These are phyloP conservation scores for Metschnikowia hibisci DNA, from an alignment of 805 yeast genomes.

Conservation along the genomic window DNA sequence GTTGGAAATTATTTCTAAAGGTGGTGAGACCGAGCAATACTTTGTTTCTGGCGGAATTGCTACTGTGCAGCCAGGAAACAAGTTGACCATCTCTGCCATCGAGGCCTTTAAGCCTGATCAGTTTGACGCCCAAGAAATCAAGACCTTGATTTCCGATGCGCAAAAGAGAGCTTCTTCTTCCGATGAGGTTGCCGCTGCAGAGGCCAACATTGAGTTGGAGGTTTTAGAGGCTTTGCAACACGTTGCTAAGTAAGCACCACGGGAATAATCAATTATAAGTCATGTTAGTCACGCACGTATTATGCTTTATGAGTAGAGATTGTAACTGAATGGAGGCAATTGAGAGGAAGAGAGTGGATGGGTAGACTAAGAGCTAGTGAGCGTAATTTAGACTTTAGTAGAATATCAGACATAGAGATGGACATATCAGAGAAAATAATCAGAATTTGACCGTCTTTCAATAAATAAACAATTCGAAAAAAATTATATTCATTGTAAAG, in stretches of 20 bases:
- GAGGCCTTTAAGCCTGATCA: conserved; percentile 93
- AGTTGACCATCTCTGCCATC: conserved; percentile 84
- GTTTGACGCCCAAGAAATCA: conserved; percentile 76
- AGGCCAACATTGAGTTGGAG: conserved; percentile 93
- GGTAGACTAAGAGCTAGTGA: too few species aligned
- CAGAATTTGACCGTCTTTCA: too few species aligned
- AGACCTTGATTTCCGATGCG: conserved; percentile 83
- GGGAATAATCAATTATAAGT: conserved; percentile 3
- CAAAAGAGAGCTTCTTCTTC: conserved; percentile 83
- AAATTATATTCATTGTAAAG: too few species aligned
- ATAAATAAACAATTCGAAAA: too few species aligned
- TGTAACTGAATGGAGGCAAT: too few species aligned
- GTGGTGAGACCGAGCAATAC: conserved; percentile 69
- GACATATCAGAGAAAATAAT: too few species aligned
- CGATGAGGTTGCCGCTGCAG: conserved; percentile 87
- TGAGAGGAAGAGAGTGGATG: too few species aligned
- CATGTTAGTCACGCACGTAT: background rate
- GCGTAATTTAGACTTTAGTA: too few species aligned
- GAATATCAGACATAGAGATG: too few species aligned
- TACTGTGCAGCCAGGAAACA: conserved; percentile 90
- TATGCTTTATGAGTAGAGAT: too few species aligned
- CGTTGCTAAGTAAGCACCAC: conserved; percentile 56
- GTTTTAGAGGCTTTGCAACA: conserved; percentile 91
- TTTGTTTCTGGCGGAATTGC: conserved; percentile 97
- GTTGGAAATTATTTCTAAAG: conserved; percentile 80